Base-by-base conservation (phyloP, 345 rosid species). In the Turnera subulata region DNA sequence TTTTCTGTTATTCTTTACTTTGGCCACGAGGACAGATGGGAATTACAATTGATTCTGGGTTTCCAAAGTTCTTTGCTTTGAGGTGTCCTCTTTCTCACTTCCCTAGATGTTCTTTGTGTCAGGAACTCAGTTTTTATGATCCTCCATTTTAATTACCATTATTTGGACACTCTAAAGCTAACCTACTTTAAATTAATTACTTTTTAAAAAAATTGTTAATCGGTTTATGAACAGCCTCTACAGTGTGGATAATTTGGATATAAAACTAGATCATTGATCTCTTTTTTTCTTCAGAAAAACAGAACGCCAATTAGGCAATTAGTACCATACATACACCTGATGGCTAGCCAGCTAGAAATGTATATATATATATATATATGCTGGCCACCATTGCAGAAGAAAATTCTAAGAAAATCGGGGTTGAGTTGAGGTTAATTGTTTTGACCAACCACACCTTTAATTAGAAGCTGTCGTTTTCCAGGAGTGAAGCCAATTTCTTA, bases 41-140 rank as follows among this genome's bases (percentile, higher is more conserved):
- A 61, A 73, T 75, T 78, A 71, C 66, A 64, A 63, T 75, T 46
- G 73, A 70, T 61, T 69, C 76, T 63, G 82, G 78, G 66, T 68
- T 71, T 69, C 76, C 76, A 72, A 71, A 76, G 75, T 75, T 58
- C 63, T 58, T 74, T 76, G 72, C 80, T 80, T 78, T 71, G 55
- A 26, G 25, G 29, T 47, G 14, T 47, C 58, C 71, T 49, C 85
- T 82, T 82, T 82, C 85, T 68, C 83, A 64, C 80, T 80, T 80
- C 84, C 88, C 85, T 67, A 78, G 76, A 84, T 76, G 84, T 84
- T 84, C 85, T 47, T 61, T 68, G 65, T 73, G 81, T 73, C 74
- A 68, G 73, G 61, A 62, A 6, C 47, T 68, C 61, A 21, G 43
- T 46, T 54, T 18, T 32, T 44, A 29, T 18, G 17, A 44, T 57